Evolutionary conservation across 2,329 filamentous ascomycete species (phyloP).

Genomic region (Pseudocercospora fijiensis): DNA sequence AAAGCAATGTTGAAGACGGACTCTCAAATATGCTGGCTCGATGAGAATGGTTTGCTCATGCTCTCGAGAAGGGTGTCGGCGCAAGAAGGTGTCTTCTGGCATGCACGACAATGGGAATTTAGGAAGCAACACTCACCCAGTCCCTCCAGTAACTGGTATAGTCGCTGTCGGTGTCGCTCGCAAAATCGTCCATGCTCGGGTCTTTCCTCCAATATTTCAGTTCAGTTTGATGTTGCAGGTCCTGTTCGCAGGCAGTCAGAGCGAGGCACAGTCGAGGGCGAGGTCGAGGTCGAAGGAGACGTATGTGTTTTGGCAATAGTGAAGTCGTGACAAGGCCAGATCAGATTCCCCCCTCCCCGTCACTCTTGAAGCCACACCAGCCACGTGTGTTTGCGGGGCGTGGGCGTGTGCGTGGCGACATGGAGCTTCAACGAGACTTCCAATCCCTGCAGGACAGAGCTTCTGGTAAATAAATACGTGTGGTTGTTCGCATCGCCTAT

Average conservation of each 20-base stretch:
- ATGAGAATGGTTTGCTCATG: no score
- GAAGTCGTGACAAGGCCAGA: background rate
- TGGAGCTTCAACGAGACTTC: no score
- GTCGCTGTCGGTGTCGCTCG: constrained; percentile 96
- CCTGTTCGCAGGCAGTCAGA: background rate
- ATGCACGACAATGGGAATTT: background rate
- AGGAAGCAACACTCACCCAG: constrained; percentile 65
- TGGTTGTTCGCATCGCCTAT: no score
- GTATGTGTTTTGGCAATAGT: background rate
- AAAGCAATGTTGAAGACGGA: no score
- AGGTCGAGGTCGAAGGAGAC: background rate
- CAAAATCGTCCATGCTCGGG: constrained; percentile 84
- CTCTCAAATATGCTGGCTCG: no score
- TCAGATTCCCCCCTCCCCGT: no score
- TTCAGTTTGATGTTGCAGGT: background rate
- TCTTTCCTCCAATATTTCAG: background rate
- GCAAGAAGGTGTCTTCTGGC: background rate
- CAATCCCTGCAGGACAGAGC: no score
- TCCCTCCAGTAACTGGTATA: constrained; percentile 99
- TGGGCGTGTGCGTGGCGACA: no score
- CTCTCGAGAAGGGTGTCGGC: background rate
- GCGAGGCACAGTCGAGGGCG: no score
- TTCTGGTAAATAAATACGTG: no score
- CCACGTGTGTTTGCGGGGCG: background rate
- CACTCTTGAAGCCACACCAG: background rate